These are phyloP conservation scores for Metschnikowia borealis DNA, from an alignment of 805 yeast species.

Conservation along the genomic window DNA sequence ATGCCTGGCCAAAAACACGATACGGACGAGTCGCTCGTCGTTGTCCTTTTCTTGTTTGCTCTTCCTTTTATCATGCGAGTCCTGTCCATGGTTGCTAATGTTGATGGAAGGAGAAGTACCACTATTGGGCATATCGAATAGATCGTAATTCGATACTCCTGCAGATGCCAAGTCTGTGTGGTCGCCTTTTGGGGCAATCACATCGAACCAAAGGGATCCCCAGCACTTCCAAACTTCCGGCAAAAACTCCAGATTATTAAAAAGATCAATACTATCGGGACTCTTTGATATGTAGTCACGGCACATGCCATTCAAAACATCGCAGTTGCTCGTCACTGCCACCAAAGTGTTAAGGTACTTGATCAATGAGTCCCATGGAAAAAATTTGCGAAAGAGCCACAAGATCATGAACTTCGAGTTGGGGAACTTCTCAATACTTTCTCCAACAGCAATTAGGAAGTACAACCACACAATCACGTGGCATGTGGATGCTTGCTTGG, in stretches of 20 bases:
- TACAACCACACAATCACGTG: conserved; percentile 77
- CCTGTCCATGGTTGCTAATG: conserved; percentile 26
- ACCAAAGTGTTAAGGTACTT: conserved; percentile 60
- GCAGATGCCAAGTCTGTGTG: conserved; percentile 46
- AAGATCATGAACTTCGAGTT: conserved; percentile 44
- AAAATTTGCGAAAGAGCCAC: conserved; percentile 49
- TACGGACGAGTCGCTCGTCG: conserved; percentile 48
- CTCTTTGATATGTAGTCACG: conserved; percentile 21
- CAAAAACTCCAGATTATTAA: conserved; percentile 56
- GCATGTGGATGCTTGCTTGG: conserved; percentile 64
- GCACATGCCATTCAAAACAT: conserved; percentile 21
- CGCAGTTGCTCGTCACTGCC: conserved; percentile 25
- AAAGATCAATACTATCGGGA: conserved; percentile 44
- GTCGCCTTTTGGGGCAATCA: conserved; percentile 50
- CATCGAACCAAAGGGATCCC: conserved; percentile 81
- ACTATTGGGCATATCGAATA: conserved; percentile 64
- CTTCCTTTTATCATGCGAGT: conserved; percentile 14
- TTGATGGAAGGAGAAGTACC: conserved; percentile 43
- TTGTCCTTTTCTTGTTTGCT: conserved; percentile 39
- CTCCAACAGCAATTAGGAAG: conserved; percentile 61
- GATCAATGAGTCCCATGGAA: conserved; percentile 69
- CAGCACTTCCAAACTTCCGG: conserved; percentile 83
- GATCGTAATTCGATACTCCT: conserved; percentile 50
- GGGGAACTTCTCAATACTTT: conserved; percentile 47
- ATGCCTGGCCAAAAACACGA: conserved; percentile 47